Base-by-base conservation (phyloP, 345 rosid species). In the Carallia pectinifolia region DNA sequence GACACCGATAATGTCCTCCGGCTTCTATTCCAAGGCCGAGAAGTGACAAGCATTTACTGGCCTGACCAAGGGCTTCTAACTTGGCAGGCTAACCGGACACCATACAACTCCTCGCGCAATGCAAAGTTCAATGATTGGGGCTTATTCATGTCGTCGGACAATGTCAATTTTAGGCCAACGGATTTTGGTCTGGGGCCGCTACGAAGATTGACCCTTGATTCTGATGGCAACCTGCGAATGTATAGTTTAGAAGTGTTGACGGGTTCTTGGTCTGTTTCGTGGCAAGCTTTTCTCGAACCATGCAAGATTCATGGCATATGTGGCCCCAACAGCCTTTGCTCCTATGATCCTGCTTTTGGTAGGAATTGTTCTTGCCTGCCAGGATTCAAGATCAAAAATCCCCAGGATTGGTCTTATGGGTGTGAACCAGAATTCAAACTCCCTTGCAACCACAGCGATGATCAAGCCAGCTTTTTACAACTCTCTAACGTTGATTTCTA, bases 301-400 rank as follows among this genome's bases (percentile, higher is more conserved):
- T 55, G 71, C 61, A 55, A 2, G 47, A 19, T 55, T 38, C 71
- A 67, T 56, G 71, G 62, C 18, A 38, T 38, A 3, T 67, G 71
- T 39, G 71, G 71, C 16, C 30, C 8, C 1, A 55, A 55, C 33
- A 16, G n/a, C 19, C 10, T 56, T 1, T 67, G 71, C 12, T 6
- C 2, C 16, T 19, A 67, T n/a, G 23, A 13, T 16, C 71, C 61
- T 8, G 39, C 18, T 9, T 15, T 29, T 1, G 39, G 59, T 12
- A 33, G 59, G 15, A 33, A 13, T 38, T 67, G 71, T 27, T 36
- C 71, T 19, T 67, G 71, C 52, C 48, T 58, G 19, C 71, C 71
- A 3, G 71, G 71, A 2, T 67, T 34, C 48, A 58, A 67, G 27
- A 36, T 38, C 5, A 67, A 10, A n/a, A 34, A 67, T 7, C 59